Percentiles rank a stretch among this genome's conserved stretches.
phyloP scores from a whole-genome alignment of 202 grass and related monocot genomes.

The Panicum hallii region DNA sequence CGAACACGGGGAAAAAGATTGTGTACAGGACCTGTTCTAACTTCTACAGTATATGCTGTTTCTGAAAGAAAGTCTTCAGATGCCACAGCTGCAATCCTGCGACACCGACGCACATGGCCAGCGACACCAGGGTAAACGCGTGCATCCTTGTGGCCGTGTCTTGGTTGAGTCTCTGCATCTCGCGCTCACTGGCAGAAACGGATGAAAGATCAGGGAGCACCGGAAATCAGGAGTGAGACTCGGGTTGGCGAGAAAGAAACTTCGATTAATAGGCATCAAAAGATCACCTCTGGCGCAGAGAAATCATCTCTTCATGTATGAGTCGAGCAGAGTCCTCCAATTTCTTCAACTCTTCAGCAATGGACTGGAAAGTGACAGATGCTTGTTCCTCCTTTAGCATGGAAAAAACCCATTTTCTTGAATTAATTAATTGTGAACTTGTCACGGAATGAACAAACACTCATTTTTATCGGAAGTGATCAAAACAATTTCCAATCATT shows the following conservation, averaged over 20 bases:
- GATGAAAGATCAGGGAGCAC: background rate
- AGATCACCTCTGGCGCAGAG: background rate
- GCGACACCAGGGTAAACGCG: background rate
- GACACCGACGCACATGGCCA: conserved; percentile 12
- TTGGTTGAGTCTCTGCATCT: conserved; percentile 10
- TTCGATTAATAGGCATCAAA: background rate
- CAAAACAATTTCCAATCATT: background rate
- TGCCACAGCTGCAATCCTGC: conserved; percentile 21
- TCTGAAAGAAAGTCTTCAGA: conserved; percentile 17
- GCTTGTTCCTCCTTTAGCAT: background rate
- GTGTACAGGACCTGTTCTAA: background rate
- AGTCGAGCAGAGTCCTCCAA: conserved; percentile 17
- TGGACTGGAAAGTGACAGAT: background rate
- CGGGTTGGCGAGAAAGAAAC: background rate
- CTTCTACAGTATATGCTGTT: conserved; percentile 7
- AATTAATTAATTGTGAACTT: background rate
- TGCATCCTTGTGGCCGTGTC: background rate
- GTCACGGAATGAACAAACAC: background rate
- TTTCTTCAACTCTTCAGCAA: conserved; percentile 10
- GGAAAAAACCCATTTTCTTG: no score
- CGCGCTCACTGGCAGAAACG: background rate
- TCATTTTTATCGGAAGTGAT: background rate
- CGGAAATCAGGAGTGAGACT: background rate
- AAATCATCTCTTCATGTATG: conserved; percentile 21
- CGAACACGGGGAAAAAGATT: background rate